Conservation (phyloP, 1,284 basidiomycete species). For the Boletus smithii region DNA sequence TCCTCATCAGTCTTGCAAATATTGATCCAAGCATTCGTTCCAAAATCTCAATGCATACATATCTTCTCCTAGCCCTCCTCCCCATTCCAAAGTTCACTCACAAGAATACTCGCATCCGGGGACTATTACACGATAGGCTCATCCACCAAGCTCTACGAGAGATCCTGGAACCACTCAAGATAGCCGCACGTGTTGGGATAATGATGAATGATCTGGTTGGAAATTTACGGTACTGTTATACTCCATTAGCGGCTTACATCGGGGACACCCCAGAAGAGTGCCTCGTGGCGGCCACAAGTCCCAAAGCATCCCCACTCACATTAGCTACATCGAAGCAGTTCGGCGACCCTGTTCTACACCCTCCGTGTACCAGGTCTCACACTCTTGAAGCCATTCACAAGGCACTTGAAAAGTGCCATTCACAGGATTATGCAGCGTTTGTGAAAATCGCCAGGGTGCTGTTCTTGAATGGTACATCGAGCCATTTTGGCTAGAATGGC, state of each 20-base stretch:
- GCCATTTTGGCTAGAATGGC: background rate
- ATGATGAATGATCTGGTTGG: constrained; percentile 32
- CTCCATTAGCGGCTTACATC: background rate
- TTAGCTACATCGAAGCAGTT: background rate
- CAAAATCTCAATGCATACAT: constrained; percentile 31
- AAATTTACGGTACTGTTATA: background rate
- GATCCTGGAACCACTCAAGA: constrained; percentile 31
- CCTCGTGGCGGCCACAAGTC: background rate
- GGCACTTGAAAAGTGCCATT: background rate
- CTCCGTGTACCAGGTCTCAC: background rate
- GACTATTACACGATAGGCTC: constrained; percentile 14
- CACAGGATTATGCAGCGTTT: background rate
- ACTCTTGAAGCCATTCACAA: background rate
- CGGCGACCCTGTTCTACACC: background rate
- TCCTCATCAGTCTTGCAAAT: constrained; percentile 10
- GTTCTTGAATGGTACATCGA: background rate
- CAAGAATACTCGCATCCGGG: background rate
- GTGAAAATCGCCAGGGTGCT: background rate
- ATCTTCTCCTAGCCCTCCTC: constrained; percentile 31
- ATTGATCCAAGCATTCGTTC: constrained; percentile 27
- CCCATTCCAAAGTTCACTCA: constrained; percentile 30
- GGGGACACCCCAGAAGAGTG: background rate
- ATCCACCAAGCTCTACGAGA: constrained; percentile 32
- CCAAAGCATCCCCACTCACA: background rate
- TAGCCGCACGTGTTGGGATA: constrained; percentile 25